phyloP scores from a whole-genome alignment of 2,329 filamentous ascomycete genomes.

The Pseudogymnoascus sp. region DNA sequence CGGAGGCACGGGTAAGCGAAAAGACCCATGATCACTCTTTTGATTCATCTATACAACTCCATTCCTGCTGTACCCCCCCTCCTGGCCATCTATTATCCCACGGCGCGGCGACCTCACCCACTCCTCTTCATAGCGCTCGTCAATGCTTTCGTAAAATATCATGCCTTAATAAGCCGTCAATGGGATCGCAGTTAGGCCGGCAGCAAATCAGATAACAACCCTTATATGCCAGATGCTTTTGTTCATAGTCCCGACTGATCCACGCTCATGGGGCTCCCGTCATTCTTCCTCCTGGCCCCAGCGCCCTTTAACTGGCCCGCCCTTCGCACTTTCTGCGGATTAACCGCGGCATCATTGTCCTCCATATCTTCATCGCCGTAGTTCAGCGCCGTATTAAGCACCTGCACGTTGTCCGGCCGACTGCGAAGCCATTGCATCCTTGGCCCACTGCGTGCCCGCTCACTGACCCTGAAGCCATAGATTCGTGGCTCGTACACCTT shows the following conservation, averaged over 20 bases:
- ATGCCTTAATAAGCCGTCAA: slow-evolving; percentile 7
- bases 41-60: slow-evolving; percentile 11
- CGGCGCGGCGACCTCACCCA: slow-evolving; percentile 7
- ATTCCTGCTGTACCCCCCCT: slow-evolving; percentile 2
- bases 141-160: slow-evolving; percentile 12
- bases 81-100: slow-evolving; percentile 10
- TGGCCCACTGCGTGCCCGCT: slow-evolving; percentile 81
- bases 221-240: slow-evolving; percentile 10
- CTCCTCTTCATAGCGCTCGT: slow-evolving; percentile 5
- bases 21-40: slow-evolving; percentile 10
- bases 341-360: slow-evolving; percentile 46
- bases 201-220: slow-evolving; percentile 3
- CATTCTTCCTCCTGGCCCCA: slow-evolving; percentile 18
- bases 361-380: slow-evolving; percentile 50
- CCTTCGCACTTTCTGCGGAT: slow-evolving; percentile 21
- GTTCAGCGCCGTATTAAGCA: slow-evolving; percentile 71
- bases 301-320: slow-evolving; percentile 11
- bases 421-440: slow-evolving; percentile 95
- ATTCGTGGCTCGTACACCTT: slow-evolving; percentile 93
- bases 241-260: slow-evolving; percentile 18
- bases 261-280: slow-evolving; percentile 30
- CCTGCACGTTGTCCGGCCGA: slow-evolving; percentile 71
- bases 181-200: not conserved
- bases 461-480: slow-evolving; percentile 92
- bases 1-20: not conserved